phyloP scores from a whole-genome alignment of 352 stramenopile genomes.

The Phytopythium vexans region DNA sequence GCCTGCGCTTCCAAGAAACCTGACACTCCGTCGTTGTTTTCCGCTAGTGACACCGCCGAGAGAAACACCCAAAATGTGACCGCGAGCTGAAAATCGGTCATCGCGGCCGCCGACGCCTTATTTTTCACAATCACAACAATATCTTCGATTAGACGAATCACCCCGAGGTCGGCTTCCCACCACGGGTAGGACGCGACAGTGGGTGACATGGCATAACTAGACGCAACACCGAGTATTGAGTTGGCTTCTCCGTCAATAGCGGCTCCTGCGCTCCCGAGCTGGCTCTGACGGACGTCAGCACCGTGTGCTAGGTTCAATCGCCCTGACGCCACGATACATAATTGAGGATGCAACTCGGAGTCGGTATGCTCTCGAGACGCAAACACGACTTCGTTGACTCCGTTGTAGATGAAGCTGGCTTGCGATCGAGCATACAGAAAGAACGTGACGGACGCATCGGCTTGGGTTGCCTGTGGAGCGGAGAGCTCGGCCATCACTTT shows the following conservation, averaged over 20 bases:
- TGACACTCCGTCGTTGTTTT: slow-evolving; percentile 25
- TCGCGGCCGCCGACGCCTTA: slow-evolving; percentile 24
- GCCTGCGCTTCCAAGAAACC: slow-evolving; percentile 28
- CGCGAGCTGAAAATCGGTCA: slow-evolving; percentile 25
- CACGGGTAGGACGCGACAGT: slow-evolving; percentile 44
- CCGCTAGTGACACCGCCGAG: slow-evolving; percentile 26
- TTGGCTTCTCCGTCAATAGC: slow-evolving; percentile 39
- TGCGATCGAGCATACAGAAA: slow-evolving; percentile 44
- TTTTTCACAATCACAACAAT: slow-evolving; percentile 49
- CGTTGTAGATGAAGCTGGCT: slow-evolving; percentile 44
- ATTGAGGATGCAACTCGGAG: slow-evolving; percentile 27
- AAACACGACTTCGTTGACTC: slow-evolving; percentile 50
- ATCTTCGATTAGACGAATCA: slow-evolving; percentile 35
- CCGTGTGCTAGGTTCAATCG: slow-evolving; percentile 40
- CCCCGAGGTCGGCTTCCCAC: slow-evolving; percentile 53
- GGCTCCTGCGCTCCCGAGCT: slow-evolving; percentile 39
- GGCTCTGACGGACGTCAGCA: slow-evolving; percentile 39
- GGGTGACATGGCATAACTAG: slow-evolving; percentile 52
- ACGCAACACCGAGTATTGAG: slow-evolving; percentile 34
- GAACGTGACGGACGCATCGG: slow-evolving; percentile 39
- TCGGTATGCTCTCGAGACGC: slow-evolving; percentile 51
- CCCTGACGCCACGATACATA: slow-evolving; percentile 46
- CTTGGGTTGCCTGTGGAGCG: slow-evolving; percentile 14
- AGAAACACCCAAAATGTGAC: slow-evolving; percentile 49
- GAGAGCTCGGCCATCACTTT: slow-evolving; percentile 31